Conservation (phyloP, 768 basidiomycete genomes). For the Lentinula lateritia region DNA sequence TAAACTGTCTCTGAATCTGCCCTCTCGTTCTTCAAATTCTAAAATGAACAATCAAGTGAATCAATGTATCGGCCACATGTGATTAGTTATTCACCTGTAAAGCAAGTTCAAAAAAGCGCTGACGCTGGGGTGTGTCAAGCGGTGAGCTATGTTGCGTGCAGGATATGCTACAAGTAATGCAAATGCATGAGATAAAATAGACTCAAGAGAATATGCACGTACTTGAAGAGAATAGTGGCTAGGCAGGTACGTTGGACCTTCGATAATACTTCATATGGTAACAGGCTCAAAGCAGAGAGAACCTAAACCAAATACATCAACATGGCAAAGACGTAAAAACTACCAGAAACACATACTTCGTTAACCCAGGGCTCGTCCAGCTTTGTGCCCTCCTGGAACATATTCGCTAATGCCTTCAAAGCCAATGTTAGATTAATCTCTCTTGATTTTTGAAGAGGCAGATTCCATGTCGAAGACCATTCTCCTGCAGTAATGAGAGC, state of each 20-base stretch:
- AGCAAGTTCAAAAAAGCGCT: constrained; percentile 30
- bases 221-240: constrained; percentile 89
- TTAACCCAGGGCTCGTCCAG: constrained; percentile 44
- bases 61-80: not conserved
- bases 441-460: constrained; percentile 58
- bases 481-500: constrained; percentile 64
- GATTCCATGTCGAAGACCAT: constrained; percentile 51
- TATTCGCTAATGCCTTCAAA: constrained; percentile 76
- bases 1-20: constrained; percentile 67
- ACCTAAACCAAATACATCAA: constrained; percentile 34
- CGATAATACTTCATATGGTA: constrained; percentile 48
- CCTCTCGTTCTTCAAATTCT: constrained; percentile 24
- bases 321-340: not conserved
- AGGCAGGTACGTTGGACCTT: constrained; percentile 74
- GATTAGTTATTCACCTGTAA: not conserved
- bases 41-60: constrained; percentile 14
- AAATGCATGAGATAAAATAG: not conserved
- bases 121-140: constrained; percentile 31
- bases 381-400: constrained; percentile 52
- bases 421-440: constrained; percentile 85
- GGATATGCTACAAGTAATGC: constrained; percentile 48
- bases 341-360: constrained; percentile 30
- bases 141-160: constrained; percentile 45
- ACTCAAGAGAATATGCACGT: constrained; percentile 22
- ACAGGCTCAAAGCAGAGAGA: constrained; percentile 44